A percentile compares a stretch with the other conserved stretches of the same genome.
phyloP scores from a whole-genome alignment of 441 rosid genomes.

The Pelargonium fulgidum region DNA sequence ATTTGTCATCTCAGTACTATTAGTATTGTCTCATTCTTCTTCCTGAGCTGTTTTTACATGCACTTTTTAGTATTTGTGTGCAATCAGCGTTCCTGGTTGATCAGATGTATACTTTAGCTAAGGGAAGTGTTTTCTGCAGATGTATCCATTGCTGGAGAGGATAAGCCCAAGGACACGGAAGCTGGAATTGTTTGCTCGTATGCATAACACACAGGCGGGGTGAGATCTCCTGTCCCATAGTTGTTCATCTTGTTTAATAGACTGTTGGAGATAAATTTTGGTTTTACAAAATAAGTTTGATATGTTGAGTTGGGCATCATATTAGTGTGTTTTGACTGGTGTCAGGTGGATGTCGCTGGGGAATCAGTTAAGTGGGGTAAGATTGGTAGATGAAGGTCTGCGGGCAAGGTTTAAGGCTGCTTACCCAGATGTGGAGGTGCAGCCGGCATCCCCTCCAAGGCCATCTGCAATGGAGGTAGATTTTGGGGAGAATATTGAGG shows the following conservation, averaged over 20 bases:
- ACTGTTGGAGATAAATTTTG: background rate
- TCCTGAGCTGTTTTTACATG: too few species aligned
- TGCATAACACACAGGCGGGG: conserved; percentile 99
- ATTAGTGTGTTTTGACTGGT: background rate
- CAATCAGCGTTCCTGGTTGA: background rate
- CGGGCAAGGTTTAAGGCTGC: conserved; percentile 92
- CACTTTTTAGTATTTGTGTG: too few species aligned
- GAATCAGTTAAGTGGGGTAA: conserved; percentile 76
- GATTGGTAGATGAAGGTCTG: conserved; percentile 85
- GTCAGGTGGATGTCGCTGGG: conserved; percentile 92
- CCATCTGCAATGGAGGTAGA: conserved; percentile 79
- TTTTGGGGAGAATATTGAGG: conserved; percentile 26
- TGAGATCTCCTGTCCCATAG: conserved; percentile 20
- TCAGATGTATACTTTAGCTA: conserved; percentile 4
- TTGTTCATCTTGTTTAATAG: background rate
- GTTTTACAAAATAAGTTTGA: background rate
- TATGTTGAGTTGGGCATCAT: background rate
- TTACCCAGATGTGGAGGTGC: conserved; percentile 76
- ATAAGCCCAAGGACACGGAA: conserved; percentile 93
- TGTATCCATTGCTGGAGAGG: conserved; percentile 96
- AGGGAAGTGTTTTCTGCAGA: conserved; percentile 37
- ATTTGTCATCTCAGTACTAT: conserved; percentile 4
- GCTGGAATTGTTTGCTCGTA: conserved; percentile 89
- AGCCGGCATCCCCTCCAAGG: conserved; percentile 81
- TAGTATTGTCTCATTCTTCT: too few species aligned